A percentile compares a stretch with the other conserved stretches of the same genome.
These are phyloP conservation scores for Exsudoporus floridanus DNA, from an alignment of 1,284 basidiomycete genomes.

Conservation along the genomic window DNA sequence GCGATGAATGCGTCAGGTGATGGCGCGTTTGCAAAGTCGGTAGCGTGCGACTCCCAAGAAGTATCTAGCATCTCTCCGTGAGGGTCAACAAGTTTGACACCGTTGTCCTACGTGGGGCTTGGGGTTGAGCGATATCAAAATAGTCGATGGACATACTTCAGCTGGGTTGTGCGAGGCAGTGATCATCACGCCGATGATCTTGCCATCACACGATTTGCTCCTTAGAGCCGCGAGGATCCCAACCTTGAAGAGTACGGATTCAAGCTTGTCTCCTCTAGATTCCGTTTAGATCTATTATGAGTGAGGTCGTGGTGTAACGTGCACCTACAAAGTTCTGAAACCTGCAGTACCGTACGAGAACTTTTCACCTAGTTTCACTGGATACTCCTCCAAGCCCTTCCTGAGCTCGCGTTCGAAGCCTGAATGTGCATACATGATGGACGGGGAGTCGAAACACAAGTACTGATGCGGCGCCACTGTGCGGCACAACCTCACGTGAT, in stretches of 20 bases:
- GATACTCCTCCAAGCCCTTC: constrained; percentile 55
- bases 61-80: constrained; percentile 99
- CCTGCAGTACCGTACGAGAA: constrained; percentile 96
- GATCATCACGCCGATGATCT: constrained; percentile 96
- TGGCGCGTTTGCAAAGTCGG: constrained; percentile 83
- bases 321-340: constrained; percentile 86
- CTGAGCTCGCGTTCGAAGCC: constrained; percentile 37
- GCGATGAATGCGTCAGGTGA: constrained; percentile 73
- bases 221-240: constrained; percentile 89
- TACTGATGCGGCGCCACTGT: background rate
- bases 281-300: constrained; percentile 19
- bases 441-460: background rate
- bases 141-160: constrained; percentile 51
- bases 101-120: constrained; percentile 81
- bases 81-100: constrained; percentile 97
- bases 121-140: constrained; percentile 2
- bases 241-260: constrained; percentile 91
- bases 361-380: constrained; percentile 58
- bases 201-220: constrained; percentile 88
- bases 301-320: background rate
- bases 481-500: constrained; percentile 25
- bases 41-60: constrained; percentile 91
- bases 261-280: constrained; percentile 75
- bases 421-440: constrained; percentile 44
- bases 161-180: constrained; percentile 99